These are phyloP conservation scores for Inga leiocalycina DNA, from an alignment of 306 rosid species.

Conservation along the genomic window DNA sequence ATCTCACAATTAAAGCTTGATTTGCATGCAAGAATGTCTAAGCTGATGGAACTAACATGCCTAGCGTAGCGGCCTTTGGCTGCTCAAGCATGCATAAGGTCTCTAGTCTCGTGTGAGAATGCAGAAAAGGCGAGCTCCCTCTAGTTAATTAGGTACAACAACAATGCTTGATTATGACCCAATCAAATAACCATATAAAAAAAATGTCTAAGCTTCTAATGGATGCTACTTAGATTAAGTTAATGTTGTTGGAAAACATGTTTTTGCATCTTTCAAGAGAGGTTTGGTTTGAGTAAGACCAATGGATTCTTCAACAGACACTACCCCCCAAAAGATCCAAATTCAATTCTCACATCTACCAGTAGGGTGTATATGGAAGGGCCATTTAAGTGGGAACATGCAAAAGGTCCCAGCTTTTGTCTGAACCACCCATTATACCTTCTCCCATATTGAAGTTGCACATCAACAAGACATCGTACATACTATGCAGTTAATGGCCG, in stretches of 20 bases:
- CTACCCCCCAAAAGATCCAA: not conserved
- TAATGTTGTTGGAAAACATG: not conserved
- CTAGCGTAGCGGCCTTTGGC: too few relatives aligned
- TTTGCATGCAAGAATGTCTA: not conserved
- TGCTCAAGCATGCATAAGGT: too few relatives aligned
- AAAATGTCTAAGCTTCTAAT: not conserved
- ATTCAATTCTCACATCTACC: not conserved
- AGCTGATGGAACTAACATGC: too few relatives aligned
- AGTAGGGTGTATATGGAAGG: not conserved
- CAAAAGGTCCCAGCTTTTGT: slow-evolving; percentile 4
- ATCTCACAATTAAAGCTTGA: not conserved
- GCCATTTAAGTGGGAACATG: not conserved
- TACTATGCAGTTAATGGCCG: not conserved
- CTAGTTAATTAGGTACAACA: too few relatives aligned
- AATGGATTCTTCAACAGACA: not conserved
- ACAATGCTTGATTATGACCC: too few relatives aligned
- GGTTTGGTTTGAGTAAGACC: not conserved
- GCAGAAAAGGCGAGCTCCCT: too few relatives aligned
- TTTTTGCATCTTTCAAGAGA: not conserved
- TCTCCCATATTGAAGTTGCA: not conserved
- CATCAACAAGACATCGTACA: not conserved
- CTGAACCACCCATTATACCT: slow-evolving; percentile 21
- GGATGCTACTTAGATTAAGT: not conserved
- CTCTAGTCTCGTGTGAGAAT: too few relatives aligned
- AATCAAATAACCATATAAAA: too few relatives aligned